Evolutionary conservation across 345 rosid genomes (phyloP), one percentile per base, ranked within the genome.

Genomic region (Theobroma cacao): DNA sequence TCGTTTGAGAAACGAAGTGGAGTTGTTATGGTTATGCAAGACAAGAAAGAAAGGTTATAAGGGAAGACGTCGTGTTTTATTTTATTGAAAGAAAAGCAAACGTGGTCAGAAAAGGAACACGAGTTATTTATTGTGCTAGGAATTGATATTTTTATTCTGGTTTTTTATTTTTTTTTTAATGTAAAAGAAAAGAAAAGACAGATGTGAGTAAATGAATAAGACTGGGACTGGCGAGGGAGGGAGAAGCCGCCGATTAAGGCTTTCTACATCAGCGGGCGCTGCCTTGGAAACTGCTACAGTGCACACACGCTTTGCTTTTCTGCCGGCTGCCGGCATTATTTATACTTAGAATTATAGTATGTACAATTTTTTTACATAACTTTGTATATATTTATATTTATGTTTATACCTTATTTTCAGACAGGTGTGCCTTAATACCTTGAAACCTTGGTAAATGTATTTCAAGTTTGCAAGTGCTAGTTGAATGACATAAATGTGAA

Each of bases 11-110:
- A 26, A 43, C 55, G 5, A 26, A 70, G 74, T 68, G 74, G 58
- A 26, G 56, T 69, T 7, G 52, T 47, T 47, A 7, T 41, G 45
- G 58, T 15, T 47, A 68, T 68, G 50, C 13, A 47, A 47, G 18
- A 47, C 3, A 47, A 3, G 2, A 43, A 43, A 11, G 50, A 2
- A 47, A 14, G 34, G 33, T 24, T 43, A 26, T 45, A 69, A 28
- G 56, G 56, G 53, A 67, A 1, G 12, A 7, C 5, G 12, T 30
- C 53, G 36, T 30, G n/a, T n/a, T n/a, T n/a, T n/a, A n/a, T 48
- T 70, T 70, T 3, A 70, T 17, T 70, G 36, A 20, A 70, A 30
- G 74, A 8, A 7, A 69, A 45, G 74, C 38, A 69, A 68, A 68
- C 73, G 73, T 6, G 73, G n/a, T n/a, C n/a, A 50, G 22, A 43